A percentile compares a stretch with the other conserved stretches of the same genome.
Conservation (phyloP, 345 rosid species). For the Mercurialis annua region DNA sequence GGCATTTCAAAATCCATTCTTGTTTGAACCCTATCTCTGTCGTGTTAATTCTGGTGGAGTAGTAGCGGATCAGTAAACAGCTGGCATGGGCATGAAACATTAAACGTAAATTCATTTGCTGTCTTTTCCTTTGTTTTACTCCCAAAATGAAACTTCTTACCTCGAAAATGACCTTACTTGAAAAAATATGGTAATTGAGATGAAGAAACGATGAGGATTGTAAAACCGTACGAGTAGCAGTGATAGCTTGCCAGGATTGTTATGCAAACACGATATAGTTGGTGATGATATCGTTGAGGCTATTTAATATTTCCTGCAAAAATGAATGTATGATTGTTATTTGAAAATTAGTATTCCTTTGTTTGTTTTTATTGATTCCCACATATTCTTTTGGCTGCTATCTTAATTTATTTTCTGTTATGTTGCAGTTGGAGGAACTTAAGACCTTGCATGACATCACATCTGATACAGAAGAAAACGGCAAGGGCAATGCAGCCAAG, state of each 20-base stretch:
- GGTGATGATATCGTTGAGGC: neutral
- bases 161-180: too few species aligned
- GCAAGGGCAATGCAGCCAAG: conserved; percentile 32
- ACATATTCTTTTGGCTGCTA: neutral
- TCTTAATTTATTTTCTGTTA: neutral
- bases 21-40: neutral
- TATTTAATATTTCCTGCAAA: neutral
- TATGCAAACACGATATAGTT: too few species aligned
- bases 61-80: neutral
- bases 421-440: conserved; percentile 55
- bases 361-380: too few species aligned
- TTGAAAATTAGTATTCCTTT: too few species aligned
- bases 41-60: neutral
- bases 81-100: neutral
- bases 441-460: conserved; percentile 27
- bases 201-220: neutral
- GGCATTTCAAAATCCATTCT: neutral
- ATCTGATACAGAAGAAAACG: conserved; percentile 35
- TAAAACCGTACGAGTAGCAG: too few species aligned
- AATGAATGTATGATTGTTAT: neutral
- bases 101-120: neutral
- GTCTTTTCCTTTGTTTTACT: too few species aligned
- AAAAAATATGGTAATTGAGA: neutral
- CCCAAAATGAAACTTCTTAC: too few species aligned
- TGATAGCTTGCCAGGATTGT: too few species aligned